These are phyloP conservation scores for Myriangium duriaei DNA, from an alignment of 2,329 filamentous ascomycete genomes.

Conservation along the genomic window DNA sequence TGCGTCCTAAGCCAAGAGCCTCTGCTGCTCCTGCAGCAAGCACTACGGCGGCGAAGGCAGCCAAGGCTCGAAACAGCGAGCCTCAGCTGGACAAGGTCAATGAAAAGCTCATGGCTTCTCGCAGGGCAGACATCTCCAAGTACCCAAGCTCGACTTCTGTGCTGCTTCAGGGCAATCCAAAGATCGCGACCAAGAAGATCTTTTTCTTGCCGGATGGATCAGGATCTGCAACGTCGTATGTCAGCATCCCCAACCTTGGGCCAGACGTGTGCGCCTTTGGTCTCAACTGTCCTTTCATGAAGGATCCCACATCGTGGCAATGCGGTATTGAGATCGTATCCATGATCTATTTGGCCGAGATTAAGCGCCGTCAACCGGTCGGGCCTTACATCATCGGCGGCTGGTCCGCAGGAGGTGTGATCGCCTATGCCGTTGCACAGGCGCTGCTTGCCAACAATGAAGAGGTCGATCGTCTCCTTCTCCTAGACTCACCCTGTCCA, in stretches of 20 bases:
- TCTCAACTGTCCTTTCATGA: constrained; percentile 61
- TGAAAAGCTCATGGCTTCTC: constrained; percentile 29
- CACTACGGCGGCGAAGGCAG: constrained; percentile 19
- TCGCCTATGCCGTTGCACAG: constrained; percentile 39
- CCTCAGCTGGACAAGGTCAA: constrained; percentile 36
- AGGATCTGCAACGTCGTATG: constrained; percentile 55
- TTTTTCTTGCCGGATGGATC: constrained; percentile 42
- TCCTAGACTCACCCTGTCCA: constrained; percentile 43
- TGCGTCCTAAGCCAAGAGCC: constrained; percentile 33
- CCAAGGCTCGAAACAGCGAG: constrained; percentile 15
- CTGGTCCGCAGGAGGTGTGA: constrained; percentile 44
- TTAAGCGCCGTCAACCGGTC: constrained; percentile 55
- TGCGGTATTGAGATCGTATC: constrained; percentile 55
- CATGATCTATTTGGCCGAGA: constrained; percentile 53
- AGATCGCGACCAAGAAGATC: constrained; percentile 42
- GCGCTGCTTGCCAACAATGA: constrained; percentile 38
- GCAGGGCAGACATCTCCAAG: constrained; percentile 29
- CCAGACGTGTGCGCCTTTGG: constrained; percentile 39
- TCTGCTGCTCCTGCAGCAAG: constrained; percentile 17
- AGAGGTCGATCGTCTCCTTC: constrained; percentile 37
- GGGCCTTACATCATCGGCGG: constrained; percentile 46
- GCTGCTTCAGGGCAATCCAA: constrained; percentile 45
- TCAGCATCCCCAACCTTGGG: constrained; percentile 43
- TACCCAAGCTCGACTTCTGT: constrained; percentile 42
- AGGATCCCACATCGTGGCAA: constrained; percentile 51